phyloP scores from a whole-genome alignment of 495 filamentous ascomycete species.

The Tuber calosporum region DNA sequence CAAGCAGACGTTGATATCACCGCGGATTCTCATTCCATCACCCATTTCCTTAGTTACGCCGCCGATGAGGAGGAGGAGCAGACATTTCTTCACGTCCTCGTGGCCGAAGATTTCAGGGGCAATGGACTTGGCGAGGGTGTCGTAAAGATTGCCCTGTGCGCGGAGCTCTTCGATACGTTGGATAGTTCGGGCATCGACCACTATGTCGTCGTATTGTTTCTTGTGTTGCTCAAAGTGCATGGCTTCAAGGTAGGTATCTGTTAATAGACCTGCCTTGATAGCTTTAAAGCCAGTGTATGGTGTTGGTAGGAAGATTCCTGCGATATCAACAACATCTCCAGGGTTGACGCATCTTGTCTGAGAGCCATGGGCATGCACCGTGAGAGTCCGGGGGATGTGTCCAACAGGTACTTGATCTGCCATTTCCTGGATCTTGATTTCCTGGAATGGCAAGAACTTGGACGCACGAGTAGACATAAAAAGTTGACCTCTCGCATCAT shows the following conservation, averaged over 20 bases:
- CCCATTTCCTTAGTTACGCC: conserved; percentile 96
- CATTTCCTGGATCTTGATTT: conserved; percentile 97
- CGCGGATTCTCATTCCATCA: conserved; percentile 95
- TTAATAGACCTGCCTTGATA: conserved; percentile 86
- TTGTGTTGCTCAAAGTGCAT: conserved; percentile 93
- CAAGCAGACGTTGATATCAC: conserved; percentile 95
- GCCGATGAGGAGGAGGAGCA: conserved; percentile 86
- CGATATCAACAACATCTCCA: conserved; percentile 86
- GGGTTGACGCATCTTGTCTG: conserved; percentile 80
- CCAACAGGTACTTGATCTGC: conserved; percentile 96
- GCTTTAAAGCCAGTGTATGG: conserved; percentile 97
- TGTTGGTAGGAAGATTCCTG: conserved; percentile 91
- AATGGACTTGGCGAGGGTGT: conserved; percentile 88
- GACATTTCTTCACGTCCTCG: conserved; percentile 93
- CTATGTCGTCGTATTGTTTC: conserved; percentile 80
- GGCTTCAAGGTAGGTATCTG: conserved; percentile 93
- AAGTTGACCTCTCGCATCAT: conserved; percentile 86
- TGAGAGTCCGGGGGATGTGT: conserved; percentile 86
- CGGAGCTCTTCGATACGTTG: conserved; percentile 74
- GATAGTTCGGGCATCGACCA: conserved; percentile 66
- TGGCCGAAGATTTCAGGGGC: conserved; percentile 97
- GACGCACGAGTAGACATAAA: conserved; percentile 89
- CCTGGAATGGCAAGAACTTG: conserved; percentile 95
- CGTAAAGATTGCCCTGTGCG: conserved; percentile 82
- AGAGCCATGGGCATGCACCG: conserved; percentile 79